Evolutionary conservation across 106 monocot genomes (phyloP), one percentile per base, ranked within the genome.

Genomic region (Posidonia australis): DNA sequence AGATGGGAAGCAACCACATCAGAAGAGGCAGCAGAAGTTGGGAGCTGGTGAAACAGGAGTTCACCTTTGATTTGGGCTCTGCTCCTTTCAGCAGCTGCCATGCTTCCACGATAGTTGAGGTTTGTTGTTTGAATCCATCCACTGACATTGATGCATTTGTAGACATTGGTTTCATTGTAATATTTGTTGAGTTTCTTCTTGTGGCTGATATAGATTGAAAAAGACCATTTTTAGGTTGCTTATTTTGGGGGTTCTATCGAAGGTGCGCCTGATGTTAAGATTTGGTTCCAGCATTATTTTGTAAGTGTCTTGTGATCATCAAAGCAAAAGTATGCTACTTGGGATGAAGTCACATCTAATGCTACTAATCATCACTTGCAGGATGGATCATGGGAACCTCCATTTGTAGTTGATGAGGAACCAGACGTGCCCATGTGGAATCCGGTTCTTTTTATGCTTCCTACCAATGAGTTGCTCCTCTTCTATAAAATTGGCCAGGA

Each of bases 401-500:
- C 96, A 3, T 10, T 63, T 21, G 70, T 90, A 20, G 90, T 80
- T 9, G 96, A 96, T 46, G 84, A 90, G 59, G 44, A 90, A 63
- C 21, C 30, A 13, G 67, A 79, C 41, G 80, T 96, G n/a, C 90
- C 96, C 13, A 75, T 96, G 96, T 96, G 96, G 96, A 96, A 96
- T 56, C 96, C 96, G 3, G 90, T 90, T 41, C 79, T 96, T 41
- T 90, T 90, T 67, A 80, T 74, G 82, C 90, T 96, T 48, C 96
- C 96, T 24, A 84, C 86, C 0, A 29, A 51, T 2, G 96, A 96
- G 76, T 47, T 96, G 62, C 90, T 96, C 5, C 78, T 96, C 16
- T 96, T 96, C 77, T 96, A 96, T 28, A 90, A 87, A 72, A 85
- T 90, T 23, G 96, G 96, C 36, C 84, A 78, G 51, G 90, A 96